Base-by-base conservation (phyloP, 176 grass and related monocot genomes). In the Musa acuminata region DNA sequence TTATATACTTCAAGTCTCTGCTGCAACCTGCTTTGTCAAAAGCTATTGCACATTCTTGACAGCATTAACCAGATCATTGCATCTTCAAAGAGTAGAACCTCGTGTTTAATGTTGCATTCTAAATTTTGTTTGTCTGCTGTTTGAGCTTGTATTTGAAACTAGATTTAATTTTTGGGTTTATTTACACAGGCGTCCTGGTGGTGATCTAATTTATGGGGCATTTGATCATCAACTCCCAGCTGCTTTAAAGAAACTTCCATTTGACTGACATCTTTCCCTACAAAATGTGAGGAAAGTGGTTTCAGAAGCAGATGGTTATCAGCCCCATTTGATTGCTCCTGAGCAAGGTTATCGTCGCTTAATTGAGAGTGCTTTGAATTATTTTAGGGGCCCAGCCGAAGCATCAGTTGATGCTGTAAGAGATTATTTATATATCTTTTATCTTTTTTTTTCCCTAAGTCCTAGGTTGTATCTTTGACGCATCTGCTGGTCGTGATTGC, bases 391-490 rank as follows among this genome's bases (percentile, higher is more conserved):
- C 5, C 94, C 94, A 74, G 94, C 90, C 54, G 94, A 98, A 87
- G 90, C 94, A 84, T 98, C 94, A 81, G 94, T 98, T 55, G 94
- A 98, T 79, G 86, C 94, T 78, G 94, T 98, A 79, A 86, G 85
- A 80, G 27, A 84, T 24, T 79, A 51, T 55, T 69, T 72, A 20
- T 82, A 67, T 68, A 35, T 80, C 13, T 25, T 29, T 23, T 11
- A 22, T 48, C 25, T 68, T 72, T 19, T 49, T 52, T 17, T n/a
- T 35, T 19, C 49, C 23, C 22, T 22, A 50, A 63, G 27, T 3
- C 3, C 83, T 70, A 11, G 27, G 50, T 72, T 80, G 19, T 79
- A 71, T 8, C 55, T 14, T 48, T 17, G 66, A 27, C 23, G 58
- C 24, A 23, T 27, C 51, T 29, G 23, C 25, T 84, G 82, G 78